phyloP scores from a whole-genome alignment of 2,329 filamentous ascomycete species.

The Hypoxylon sp. region DNA sequence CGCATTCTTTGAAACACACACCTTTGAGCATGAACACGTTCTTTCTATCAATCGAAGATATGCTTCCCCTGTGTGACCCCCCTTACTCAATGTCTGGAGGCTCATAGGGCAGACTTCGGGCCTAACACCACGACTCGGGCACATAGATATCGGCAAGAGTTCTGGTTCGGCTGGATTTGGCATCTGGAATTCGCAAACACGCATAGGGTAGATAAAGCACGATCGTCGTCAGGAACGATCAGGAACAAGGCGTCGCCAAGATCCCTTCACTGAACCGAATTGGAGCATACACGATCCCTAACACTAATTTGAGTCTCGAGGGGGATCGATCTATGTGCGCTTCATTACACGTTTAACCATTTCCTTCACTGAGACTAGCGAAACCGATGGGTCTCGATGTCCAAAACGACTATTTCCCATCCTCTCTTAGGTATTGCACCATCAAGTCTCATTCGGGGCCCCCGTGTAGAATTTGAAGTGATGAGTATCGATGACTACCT shows the following conservation, averaged over 20 bases:
- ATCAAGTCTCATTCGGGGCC: neutral
- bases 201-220: slow-evolving; percentile 7
- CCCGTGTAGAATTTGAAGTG: neutral
- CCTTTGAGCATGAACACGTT: slow-evolving; percentile 31
- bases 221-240: slow-evolving; percentile 36
- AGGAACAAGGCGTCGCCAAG: slow-evolving; percentile 40
- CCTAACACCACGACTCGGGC: slow-evolving; percentile 8
- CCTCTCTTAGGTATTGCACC: neutral
- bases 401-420: slow-evolving; percentile 6
- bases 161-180: slow-evolving; percentile 17
- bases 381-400: slow-evolving; percentile 1
- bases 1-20: slow-evolving; percentile 42
- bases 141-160: slow-evolving; percentile 17
- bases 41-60: slow-evolving; percentile 28
- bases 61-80: slow-evolving; percentile 29
- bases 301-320: slow-evolving; percentile 13
- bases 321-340: slow-evolving; percentile 2
- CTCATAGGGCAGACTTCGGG: slow-evolving; percentile 31
- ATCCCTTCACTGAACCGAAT: slow-evolving; percentile 32
- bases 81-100: slow-evolving; percentile 34
- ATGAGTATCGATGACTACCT: neutral
- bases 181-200: slow-evolving; percentile 7
- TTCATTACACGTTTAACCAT: slow-evolving; percentile 9
- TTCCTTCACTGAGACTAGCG: slow-evolving; percentile 11
- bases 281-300: slow-evolving; percentile 18